Conservation (phyloP, 345 rosid species). For the Citrus cavaleriei region DNA sequence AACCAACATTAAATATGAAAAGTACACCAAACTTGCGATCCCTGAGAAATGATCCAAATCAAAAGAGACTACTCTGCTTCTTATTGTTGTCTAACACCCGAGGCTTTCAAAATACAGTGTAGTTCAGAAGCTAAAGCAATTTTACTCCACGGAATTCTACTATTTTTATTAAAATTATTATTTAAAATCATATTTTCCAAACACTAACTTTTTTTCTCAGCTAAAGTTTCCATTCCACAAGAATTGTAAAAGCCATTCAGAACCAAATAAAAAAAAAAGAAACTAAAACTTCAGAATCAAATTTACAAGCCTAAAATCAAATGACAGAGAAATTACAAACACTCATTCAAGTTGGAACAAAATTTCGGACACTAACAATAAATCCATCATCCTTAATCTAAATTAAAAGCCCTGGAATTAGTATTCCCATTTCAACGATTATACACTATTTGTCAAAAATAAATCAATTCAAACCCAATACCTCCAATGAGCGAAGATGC, state of each 20-base stretch:
- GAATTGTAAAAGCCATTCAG: not conserved
- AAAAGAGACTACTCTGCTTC: not conserved
- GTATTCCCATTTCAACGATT: not conserved
- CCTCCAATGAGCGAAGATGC: constrained; percentile 33
- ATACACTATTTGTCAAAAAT: not conserved
- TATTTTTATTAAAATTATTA: too few species aligned
- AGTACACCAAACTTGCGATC: not conserved
- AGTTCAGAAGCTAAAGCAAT: not conserved
- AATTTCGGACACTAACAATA: not conserved
- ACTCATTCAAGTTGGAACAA: not conserved
- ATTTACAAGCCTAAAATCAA: not conserved
- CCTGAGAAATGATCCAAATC: not conserved
- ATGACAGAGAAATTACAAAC: not conserved
- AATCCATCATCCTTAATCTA: not conserved
- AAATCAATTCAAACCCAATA: not conserved
- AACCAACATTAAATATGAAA: not conserved
- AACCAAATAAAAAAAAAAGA: not conserved
- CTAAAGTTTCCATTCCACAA: not conserved
- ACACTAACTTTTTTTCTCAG: not conserved
- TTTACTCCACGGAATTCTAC: too few species aligned
- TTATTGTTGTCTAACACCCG: not conserved
- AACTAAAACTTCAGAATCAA: not conserved
- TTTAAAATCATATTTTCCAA: too few species aligned
- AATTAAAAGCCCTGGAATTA: not conserved
- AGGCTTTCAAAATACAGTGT: not conserved